Conservation (phyloP, 1,139 yeast genomes). For the Yamadazyma friedrichii region DNA sequence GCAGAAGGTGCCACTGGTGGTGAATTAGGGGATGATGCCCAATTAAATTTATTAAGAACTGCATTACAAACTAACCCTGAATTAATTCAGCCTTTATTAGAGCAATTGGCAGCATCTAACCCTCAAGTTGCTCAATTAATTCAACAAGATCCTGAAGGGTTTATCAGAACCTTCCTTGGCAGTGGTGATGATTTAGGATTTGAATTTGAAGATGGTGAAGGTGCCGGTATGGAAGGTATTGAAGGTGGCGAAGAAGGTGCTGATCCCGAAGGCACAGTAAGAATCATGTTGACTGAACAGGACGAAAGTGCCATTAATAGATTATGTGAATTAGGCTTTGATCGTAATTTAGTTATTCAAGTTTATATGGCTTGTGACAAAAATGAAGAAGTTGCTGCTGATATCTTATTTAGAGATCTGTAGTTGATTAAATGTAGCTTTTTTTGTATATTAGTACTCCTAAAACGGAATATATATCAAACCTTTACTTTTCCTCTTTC, state of each 20-base stretch:
- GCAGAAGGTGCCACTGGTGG: slow-evolving; percentile 24
- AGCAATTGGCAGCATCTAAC: slow-evolving; percentile 77
- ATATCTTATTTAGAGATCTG: slow-evolving; percentile 68
- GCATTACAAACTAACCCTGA: slow-evolving; percentile 87
- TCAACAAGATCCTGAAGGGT: slow-evolving; percentile 83
- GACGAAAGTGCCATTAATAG: slow-evolving; percentile 88
- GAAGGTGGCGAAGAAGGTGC: slow-evolving; percentile 23
- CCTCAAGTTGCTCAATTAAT: slow-evolving; percentile 86
- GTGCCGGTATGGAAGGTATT: slow-evolving; percentile 28
- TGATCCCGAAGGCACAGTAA: slow-evolving; percentile 43
- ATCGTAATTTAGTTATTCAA: slow-evolving; percentile 81
- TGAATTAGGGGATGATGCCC: slow-evolving; percentile 46
- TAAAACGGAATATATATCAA: neutral
- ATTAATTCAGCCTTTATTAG: slow-evolving; percentile 79
- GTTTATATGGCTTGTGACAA: slow-evolving; percentile 98
- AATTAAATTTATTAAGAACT: slow-evolving; percentile 67
- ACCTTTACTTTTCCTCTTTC: too few relatives aligned
- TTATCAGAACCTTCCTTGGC: slow-evolving; percentile 68
- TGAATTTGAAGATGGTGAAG: slow-evolving; percentile 30
- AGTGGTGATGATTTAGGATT: slow-evolving; percentile 49
- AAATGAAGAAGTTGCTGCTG: slow-evolving; percentile 96
- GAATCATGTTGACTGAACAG: slow-evolving; percentile 69
- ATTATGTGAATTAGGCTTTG: slow-evolving; percentile 90
- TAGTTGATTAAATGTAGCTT: slow-evolving; percentile 13
- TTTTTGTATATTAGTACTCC: slow-evolving; percentile 14